Conservation (phyloP, 2,329 filamentous ascomycete species). For the Myriosclerotinia curreyana region DNA sequence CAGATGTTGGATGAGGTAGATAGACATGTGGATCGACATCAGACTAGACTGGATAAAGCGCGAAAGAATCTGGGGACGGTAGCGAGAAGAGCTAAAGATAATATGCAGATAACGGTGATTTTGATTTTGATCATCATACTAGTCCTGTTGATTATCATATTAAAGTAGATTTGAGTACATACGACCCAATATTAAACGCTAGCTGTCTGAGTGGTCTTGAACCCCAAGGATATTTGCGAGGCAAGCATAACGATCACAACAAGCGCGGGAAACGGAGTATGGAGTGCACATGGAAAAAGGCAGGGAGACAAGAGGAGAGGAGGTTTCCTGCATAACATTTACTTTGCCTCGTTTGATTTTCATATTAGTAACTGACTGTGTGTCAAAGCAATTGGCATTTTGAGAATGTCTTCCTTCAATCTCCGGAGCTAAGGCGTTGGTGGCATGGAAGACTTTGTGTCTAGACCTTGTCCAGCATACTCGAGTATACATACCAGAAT, state of each 20-base stretch:
- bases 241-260: neutral
- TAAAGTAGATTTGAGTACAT: constrained; percentile 47
- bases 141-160: constrained; percentile 63
- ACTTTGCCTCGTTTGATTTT: neutral
- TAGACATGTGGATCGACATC: constrained; percentile 75
- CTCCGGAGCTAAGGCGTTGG: neutral
- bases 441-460: too few species aligned
- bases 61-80: constrained; percentile 69
- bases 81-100: constrained; percentile 72
- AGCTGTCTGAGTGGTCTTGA: neutral
- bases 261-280: constrained; percentile 2
- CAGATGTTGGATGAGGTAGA: constrained; percentile 88
- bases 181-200: neutral
- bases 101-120: constrained; percentile 77
- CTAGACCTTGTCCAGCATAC: neutral
- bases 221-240: neutral
- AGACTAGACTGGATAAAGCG: constrained; percentile 71
- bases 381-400: too few species aligned
- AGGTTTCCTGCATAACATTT: neutral
- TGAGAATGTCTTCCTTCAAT: neutral
- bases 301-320: neutral
- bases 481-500: neutral
- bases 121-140: constrained; percentile 64
- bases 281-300: neutral
- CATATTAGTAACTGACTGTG: neutral